Evolutionary conservation across 495 filamentous ascomycete species (phyloP).

Genomic region (Aspergillus asperescens): DNA sequence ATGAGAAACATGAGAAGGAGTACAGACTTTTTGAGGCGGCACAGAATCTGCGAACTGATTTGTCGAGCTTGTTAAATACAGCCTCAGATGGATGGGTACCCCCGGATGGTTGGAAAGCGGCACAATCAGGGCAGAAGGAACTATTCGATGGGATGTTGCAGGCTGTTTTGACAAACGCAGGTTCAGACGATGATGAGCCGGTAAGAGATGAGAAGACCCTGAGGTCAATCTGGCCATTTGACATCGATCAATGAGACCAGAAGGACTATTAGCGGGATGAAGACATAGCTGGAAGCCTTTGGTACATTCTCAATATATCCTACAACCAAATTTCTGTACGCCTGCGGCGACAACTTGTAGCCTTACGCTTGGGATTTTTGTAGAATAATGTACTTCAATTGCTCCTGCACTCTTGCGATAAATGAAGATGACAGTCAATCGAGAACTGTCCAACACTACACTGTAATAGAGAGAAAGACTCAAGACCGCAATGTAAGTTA

Average conservation of each 20-base stretch:
- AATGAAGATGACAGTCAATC: too few relatives aligned
- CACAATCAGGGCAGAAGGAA: slow-evolving; percentile 28
- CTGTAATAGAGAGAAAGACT: too few relatives aligned
- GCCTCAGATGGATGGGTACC: slow-evolving; percentile 39
- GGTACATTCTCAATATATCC: not conserved
- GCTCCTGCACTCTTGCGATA: too few relatives aligned
- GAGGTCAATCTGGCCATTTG: slow-evolving; percentile 37
- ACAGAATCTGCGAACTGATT: slow-evolving; percentile 28
- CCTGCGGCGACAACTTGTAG: not conserved
- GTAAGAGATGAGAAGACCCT: slow-evolving; percentile 30
- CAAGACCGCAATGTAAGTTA: too few relatives aligned
- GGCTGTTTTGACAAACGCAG: slow-evolving; percentile 25
- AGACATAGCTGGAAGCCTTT: not conserved
- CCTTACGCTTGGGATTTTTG: not conserved
- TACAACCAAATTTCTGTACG: not conserved
- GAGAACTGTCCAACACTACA: too few relatives aligned
- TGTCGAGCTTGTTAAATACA: slow-evolving; percentile 29
- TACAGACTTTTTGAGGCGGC: slow-evolving; percentile 32
- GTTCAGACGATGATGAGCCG: slow-evolving; percentile 28
- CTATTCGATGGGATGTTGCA: slow-evolving; percentile 31
- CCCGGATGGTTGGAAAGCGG: slow-evolving; percentile 32
- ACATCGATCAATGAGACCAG: slow-evolving; percentile 13
- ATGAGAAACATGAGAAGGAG: slow-evolving; percentile 30
- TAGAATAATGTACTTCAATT: too few relatives aligned
- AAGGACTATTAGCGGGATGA: not conserved